These are phyloP conservation scores for Scutellaria baicalensis DNA, from an alignment of 257 asterid species.

Conservation along the genomic window DNA sequence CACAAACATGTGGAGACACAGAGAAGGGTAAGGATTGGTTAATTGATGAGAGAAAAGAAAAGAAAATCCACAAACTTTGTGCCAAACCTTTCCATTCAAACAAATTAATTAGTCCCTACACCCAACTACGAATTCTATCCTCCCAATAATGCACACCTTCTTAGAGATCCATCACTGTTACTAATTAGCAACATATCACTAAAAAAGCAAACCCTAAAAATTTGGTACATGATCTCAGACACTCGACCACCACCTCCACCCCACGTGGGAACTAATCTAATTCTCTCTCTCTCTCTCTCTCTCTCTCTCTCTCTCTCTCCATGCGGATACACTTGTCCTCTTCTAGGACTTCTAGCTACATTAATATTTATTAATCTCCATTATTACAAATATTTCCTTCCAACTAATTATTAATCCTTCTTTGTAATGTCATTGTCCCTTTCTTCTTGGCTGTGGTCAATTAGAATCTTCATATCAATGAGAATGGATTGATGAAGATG, in stretches of 20 bases:
- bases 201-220: constrained; percentile 10
- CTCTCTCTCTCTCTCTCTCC: too few relatives aligned
- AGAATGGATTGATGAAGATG: constrained; percentile 7
- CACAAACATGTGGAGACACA: constrained; percentile 1
- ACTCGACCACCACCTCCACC: constrained; percentile 16
- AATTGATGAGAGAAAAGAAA: not conserved
- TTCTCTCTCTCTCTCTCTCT: too few relatives aligned
- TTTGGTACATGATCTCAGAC: constrained; percentile 25
- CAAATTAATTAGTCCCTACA: constrained; percentile 34
- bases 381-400: too few relatives aligned
- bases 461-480: constrained; percentile 16
- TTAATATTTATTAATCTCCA: too few relatives aligned
- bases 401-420: not conserved
- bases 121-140: constrained; percentile 45
- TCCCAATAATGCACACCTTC: constrained; percentile 36
- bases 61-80: constrained; percentile 33
- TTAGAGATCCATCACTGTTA: constrained; percentile 25
- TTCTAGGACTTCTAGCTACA: too few relatives aligned
- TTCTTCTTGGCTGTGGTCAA: constrained; percentile 20
- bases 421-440: constrained; percentile 24
- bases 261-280: constrained; percentile 14
- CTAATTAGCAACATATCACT: too few relatives aligned
- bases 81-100: constrained; percentile 42
- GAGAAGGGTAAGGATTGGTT: not conserved
- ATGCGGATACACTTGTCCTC: constrained; percentile 25